phyloP scores from a whole-genome alignment of 2,329 filamentous ascomycete species.

The Gyromitra esculenta region DNA sequence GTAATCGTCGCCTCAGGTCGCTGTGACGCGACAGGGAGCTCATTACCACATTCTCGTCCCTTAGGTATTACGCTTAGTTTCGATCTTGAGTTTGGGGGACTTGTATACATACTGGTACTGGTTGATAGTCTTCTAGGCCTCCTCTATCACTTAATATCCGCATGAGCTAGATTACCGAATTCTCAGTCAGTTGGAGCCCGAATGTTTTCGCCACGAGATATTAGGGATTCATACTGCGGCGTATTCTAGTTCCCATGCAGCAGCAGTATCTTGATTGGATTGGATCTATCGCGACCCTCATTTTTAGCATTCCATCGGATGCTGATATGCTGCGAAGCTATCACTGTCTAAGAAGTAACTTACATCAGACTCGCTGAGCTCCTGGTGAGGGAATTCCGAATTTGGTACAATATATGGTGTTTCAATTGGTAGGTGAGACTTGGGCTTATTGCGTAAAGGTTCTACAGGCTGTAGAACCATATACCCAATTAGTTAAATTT shows the following conservation, averaged over 20 bases:
- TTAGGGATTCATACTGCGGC: background rate
- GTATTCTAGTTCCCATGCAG: background rate
- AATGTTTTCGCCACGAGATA: background rate
- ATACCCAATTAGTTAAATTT: conserved; percentile 10
- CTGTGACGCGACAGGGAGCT: background rate
- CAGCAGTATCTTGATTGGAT: background rate
- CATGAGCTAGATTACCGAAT: background rate
- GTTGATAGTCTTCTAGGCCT: background rate
- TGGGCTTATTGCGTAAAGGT: background rate
- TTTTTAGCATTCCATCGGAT: background rate
- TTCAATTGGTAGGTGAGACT: background rate
- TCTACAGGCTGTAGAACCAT: conserved; percentile 1
- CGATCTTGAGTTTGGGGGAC: background rate
- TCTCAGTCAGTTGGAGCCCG: background rate
- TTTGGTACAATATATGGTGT: background rate
- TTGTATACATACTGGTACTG: background rate
- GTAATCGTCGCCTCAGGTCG: background rate
- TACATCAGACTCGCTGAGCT: background rate
- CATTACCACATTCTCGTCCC: background rate
- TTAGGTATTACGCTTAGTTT: conserved; percentile 6
- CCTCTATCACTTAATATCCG: background rate
- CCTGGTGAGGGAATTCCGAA: background rate
- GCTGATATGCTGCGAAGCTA: background rate
- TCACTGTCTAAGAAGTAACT: conserved; percentile 1
- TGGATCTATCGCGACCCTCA: background rate